A percentile compares a stretch with the other conserved stretches of the same genome.
These are phyloP conservation scores for Skeletonema marinoi DNA, from an alignment of 108 stramenopile genomes.

Conservation along the genomic window DNA sequence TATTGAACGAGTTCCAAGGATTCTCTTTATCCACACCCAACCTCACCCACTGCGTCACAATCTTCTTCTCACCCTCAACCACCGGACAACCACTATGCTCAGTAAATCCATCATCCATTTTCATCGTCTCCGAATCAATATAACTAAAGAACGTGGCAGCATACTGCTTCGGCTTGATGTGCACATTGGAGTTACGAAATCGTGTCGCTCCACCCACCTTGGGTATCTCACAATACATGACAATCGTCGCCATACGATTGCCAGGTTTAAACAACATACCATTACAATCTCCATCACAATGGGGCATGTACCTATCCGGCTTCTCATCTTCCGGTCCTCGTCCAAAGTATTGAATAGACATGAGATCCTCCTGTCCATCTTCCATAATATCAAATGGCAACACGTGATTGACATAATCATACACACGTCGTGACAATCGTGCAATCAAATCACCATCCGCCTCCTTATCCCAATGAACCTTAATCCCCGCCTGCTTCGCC, in stretches of 20 bases:
- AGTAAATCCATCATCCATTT: constrained; percentile 81
- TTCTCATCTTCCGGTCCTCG: constrained; percentile 70
- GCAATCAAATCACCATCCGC: constrained; percentile 64
- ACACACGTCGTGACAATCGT: constrained; percentile 65
- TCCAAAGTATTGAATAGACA: constrained; percentile 88
- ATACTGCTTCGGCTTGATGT: constrained; percentile 75
- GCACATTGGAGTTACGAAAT: constrained; percentile 85
- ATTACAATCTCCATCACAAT: constrained; percentile 89
- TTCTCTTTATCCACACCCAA: constrained; percentile 85
- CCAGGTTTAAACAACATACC: constrained; percentile 70
- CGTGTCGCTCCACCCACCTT: constrained; percentile 87
- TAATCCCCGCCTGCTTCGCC: constrained; percentile 83
- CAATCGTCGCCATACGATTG: constrained; percentile 92
- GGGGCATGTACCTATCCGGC: constrained; percentile 91
- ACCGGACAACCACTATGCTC: constrained; percentile 95
- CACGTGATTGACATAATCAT: constrained; percentile 84
- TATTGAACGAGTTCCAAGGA: constrained; percentile 87
- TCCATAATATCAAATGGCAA: constrained; percentile 65
- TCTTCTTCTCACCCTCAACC: constrained; percentile 91
- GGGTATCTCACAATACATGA: constrained; percentile 92
- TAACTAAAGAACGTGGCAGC: constrained; percentile 90
- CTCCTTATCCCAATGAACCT: constrained; percentile 67
- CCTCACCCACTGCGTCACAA: constrained; percentile 97
- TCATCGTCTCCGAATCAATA: constrained; percentile 72
- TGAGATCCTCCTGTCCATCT: constrained; percentile 86